Evolutionary conservation across 345 rosid genomes (phyloP).

Genomic region (Laguncularia racemosa): DNA sequence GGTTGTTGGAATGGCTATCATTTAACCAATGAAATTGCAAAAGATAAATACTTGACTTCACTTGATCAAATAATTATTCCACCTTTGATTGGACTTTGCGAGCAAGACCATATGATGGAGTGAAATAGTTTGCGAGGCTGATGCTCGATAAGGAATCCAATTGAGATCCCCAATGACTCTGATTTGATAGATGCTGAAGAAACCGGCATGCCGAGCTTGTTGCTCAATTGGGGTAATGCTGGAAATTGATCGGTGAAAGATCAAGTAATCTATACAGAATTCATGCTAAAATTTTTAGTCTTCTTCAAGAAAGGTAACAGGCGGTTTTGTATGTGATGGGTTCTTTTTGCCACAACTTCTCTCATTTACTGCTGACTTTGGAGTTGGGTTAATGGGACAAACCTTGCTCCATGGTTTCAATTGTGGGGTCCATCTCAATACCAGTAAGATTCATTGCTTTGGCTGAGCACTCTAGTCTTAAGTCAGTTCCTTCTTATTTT

Average conservation of each 20-base stretch:
- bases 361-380: too few relatives aligned
- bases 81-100: conserved; percentile 49
- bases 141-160: conserved; percentile 45
- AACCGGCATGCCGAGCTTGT: conserved; percentile 37
- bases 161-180: conserved; percentile 27
- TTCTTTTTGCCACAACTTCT: too few relatives aligned
- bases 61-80: conserved; percentile 56
- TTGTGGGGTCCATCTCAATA: too few relatives aligned
- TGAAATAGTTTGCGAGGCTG: conserved; percentile 38
- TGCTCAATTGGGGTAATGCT: conserved; percentile 19
- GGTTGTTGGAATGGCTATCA: conserved; percentile 51
- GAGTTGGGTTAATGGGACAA: too few relatives aligned
- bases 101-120: conserved; percentile 35
- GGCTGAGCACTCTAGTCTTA: too few relatives aligned
- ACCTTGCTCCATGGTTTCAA: too few relatives aligned
- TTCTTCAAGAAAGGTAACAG: too few relatives aligned
- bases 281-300: too few relatives aligned
- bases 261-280: too few relatives aligned
- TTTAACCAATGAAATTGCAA: conserved; percentile 45
- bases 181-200: conserved; percentile 30
- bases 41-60: conserved; percentile 27
- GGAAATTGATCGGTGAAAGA: conserved; percentile 10
- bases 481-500: too few relatives aligned
- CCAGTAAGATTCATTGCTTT: too few relatives aligned
- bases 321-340: too few relatives aligned